Percentiles rank a stretch among this genome's conserved stretches.
Conservation (phyloP, 2,329 filamentous ascomycete genomes). For the Bisporella sp. region DNA sequence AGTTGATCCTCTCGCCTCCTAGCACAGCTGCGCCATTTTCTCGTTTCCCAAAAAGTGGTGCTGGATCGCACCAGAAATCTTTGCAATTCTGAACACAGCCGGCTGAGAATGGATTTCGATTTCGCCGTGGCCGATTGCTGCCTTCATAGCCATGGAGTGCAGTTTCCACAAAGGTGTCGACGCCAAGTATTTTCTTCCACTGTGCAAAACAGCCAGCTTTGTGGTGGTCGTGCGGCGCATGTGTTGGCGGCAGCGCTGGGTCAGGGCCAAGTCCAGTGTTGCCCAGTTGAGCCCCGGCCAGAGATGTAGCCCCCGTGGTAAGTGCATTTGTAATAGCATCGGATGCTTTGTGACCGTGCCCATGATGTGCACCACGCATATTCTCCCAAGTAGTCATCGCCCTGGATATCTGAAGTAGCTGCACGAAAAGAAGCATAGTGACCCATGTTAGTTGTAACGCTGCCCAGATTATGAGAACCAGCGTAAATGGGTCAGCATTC, state of each 20-base stretch:
- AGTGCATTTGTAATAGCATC: conserved; percentile 66
- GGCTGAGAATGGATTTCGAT: conserved; percentile 72
- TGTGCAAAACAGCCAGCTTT: conserved; percentile 64
- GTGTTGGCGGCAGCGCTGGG: conserved; percentile 38
- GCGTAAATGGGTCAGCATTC: conserved; percentile 76
- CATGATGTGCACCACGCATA: conserved; percentile 73
- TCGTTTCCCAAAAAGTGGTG: conserved; percentile 69
- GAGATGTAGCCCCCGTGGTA: conserved; percentile 58
- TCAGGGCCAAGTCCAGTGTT: conserved; percentile 58
- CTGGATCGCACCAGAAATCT: conserved; percentile 93
- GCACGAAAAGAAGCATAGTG: conserved; percentile 91
- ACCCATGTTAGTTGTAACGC: conserved; percentile 88
- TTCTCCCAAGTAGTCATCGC: conserved; percentile 96
- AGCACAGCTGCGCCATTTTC: conserved; percentile 70
- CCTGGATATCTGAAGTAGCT: conserved; percentile 84
- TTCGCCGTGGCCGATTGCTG: conserved; percentile 40
- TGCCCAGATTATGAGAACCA: conserved; percentile 73
- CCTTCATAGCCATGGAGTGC: conserved; percentile 65
- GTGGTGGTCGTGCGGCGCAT: conserved; percentile 41
- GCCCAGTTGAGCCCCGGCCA: conserved; percentile 65
- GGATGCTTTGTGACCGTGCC: conserved; percentile 41
- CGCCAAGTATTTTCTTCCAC: conserved; percentile 78
- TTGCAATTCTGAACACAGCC: conserved; percentile 84
- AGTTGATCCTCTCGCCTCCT: conserved; percentile 75
- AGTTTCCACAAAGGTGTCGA: conserved; percentile 91